These are phyloP conservation scores for Cryptococcus sp. DNA, from an alignment of 1,284 basidiomycete genomes.

Conservation along the genomic window DNA sequence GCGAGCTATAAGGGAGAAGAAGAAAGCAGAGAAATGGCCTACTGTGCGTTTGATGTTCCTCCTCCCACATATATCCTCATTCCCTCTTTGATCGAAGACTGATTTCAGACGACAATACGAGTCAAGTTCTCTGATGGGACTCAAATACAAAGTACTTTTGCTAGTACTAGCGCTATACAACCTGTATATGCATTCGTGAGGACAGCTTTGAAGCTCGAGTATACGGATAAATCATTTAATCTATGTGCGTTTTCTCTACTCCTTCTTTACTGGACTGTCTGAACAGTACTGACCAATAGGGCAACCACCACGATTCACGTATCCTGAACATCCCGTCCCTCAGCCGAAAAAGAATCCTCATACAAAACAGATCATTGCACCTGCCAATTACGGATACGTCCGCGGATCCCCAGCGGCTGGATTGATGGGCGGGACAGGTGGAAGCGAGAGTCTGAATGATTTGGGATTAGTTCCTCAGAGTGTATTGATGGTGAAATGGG, in stretches of 20 bases:
- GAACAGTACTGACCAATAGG: no score
- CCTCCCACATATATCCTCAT: not conserved
- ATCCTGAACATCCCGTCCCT: constrained; percentile 37
- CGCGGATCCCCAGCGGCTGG: constrained; percentile 20
- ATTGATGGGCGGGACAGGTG: constrained; percentile 36
- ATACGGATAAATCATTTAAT: constrained; percentile 32
- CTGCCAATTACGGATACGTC: constrained; percentile 34
- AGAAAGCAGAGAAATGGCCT: constrained; percentile 43
- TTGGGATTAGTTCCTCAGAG: constrained; percentile 47
- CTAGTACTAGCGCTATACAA: constrained; percentile 41
- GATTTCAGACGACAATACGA: constrained; percentile 39
- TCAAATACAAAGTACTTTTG: constrained; percentile 42
- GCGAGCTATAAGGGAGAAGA: constrained; percentile 25
- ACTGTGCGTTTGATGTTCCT: constrained; percentile 25
- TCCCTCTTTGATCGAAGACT: not conserved
- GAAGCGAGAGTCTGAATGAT: constrained; percentile 35
- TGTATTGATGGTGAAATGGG: constrained; percentile 41
- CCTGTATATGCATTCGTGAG: constrained; percentile 47
- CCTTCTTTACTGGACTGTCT: not conserved
- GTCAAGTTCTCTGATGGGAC: constrained; percentile 46
- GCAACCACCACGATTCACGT: constrained; percentile 43
- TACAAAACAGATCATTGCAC: constrained; percentile 20
- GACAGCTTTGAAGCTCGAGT: constrained; percentile 25
- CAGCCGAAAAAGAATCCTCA: constrained; percentile 6
- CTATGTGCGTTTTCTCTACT: constrained; percentile 29